Conservation (phyloP, 108 stramenopile genomes). For the Epithemia pelagica region DNA sequence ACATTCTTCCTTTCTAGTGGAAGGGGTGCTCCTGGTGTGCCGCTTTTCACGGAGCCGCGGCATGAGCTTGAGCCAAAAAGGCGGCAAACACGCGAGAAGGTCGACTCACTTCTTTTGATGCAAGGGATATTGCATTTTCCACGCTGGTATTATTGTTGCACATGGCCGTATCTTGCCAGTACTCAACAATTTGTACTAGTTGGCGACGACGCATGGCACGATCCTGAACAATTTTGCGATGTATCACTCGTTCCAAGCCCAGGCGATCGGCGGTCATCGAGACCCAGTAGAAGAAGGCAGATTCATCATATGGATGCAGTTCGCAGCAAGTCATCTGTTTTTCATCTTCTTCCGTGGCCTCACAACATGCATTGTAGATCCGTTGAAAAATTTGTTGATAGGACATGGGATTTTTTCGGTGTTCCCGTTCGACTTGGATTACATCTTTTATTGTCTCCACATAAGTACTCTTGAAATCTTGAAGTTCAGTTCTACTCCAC, state of each 20-base stretch:
- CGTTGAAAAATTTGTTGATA: not conserved
- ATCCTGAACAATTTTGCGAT: not conserved
- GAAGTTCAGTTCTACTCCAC: not conserved
- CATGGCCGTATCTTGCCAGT: not conserved
- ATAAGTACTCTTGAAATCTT: not conserved
- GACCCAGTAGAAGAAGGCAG: not conserved
- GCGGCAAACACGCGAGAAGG: not conserved
- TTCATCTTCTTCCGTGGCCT: not conserved
- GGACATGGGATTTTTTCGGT: not conserved
- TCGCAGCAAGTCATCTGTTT: not conserved
- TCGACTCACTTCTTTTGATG: not conserved
- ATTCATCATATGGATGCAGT: not conserved
- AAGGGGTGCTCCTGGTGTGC: too few relatives aligned
- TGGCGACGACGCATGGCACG: not conserved
- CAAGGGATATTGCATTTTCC: not conserved
- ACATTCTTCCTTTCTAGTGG: too few relatives aligned
- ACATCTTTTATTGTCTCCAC: not conserved
- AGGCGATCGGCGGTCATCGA: not conserved
- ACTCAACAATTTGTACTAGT: not conserved
- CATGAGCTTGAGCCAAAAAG: not conserved
- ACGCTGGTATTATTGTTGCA: not conserved
- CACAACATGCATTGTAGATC: not conserved
- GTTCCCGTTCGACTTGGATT: not conserved
- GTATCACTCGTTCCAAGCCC: not conserved
- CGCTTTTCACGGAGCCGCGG: not conserved